Conservation (phyloP, 352 stramenopile genomes). For the Phytophthora vignae region DNA sequence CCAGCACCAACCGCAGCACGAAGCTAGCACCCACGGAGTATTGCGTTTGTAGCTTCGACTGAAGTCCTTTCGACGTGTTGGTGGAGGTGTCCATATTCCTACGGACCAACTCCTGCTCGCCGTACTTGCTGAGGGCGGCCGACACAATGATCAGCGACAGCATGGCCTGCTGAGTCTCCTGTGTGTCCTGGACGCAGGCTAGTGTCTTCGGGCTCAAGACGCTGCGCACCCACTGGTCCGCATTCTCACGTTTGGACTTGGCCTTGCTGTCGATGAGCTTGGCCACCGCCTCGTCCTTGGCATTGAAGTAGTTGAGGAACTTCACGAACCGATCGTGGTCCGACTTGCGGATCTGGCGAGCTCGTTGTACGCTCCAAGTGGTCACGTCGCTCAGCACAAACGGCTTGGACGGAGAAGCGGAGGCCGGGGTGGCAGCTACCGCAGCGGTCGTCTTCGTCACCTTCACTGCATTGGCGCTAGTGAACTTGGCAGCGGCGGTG, state of each 20-base stretch:
- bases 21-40: constrained; percentile 16
- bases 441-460: no score
- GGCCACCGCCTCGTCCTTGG: not conserved
- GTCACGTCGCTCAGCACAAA: constrained; percentile 10
- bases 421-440: no score
- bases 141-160: constrained; percentile 12
- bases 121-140: constrained; percentile 18
- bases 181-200: constrained; percentile 8
- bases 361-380: constrained; percentile 11
- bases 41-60: constrained; percentile 15
- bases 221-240: constrained; percentile 9
- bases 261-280: not conserved
- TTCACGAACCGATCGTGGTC: constrained; percentile 7
- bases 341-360: constrained; percentile 10
- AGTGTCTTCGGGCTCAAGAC: constrained; percentile 4
- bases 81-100: no score
- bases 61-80: not conserved
- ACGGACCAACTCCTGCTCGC: constrained; percentile 5
- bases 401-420: not conserved
- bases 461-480: no score
- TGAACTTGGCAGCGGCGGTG: not conserved
- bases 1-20: constrained; percentile 26
- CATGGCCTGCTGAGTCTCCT: constrained; percentile 8
- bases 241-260: constrained; percentile 11
- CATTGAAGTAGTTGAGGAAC: constrained; percentile 22